Evolutionary conservation across 306 rosid genomes (phyloP), one percentile per base, ranked within the genome.

Genomic region (Bauhinia variegata): DNA sequence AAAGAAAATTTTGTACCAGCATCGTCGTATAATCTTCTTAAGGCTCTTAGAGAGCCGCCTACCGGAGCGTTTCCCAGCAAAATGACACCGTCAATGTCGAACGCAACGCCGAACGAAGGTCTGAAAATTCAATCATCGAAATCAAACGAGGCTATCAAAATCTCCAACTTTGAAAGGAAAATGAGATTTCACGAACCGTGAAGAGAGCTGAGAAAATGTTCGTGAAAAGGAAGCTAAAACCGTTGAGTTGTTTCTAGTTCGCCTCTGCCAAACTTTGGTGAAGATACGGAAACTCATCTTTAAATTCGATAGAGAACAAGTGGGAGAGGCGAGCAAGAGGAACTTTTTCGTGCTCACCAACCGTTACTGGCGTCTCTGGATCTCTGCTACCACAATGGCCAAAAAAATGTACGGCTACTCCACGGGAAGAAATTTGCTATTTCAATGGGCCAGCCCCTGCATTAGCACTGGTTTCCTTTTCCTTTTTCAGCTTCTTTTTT

Each of bases 51-150:
- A 57, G 98, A 87, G 53, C 88, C 93, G 52, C 98, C 96, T 59
- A 87, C 85, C 57, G 98, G 91, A 6, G 77, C 10, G 50, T 86
- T 77, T 67, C 92, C 88, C 9, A 91, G 93, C 61, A 84, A 70
- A 87, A 82, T 69, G 78, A 93, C 98, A 11, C 96, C 98, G 62
- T 93, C 98, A 54, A 93, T 93, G 88, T 93, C 98, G 72, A 93
- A 89, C 13, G 96, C 96, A 60, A 89, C 81, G 71, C 88, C 98
- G 46, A 87, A 86, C 1, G 84, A 68, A 68, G 86, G 60, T 55
- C 90, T 88, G 79, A 7, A 4, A 56, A 54, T 80, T n/a, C 63
- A 36, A 37, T 17, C 34, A 66, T 11, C 19, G 16, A 17, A 33
- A 41, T 54, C 18, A 49, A 62, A 56, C 19, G 13, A 32, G 16